Base-by-base conservation (phyloP, 441 rosid genomes). In the Viola pubescens region DNA sequence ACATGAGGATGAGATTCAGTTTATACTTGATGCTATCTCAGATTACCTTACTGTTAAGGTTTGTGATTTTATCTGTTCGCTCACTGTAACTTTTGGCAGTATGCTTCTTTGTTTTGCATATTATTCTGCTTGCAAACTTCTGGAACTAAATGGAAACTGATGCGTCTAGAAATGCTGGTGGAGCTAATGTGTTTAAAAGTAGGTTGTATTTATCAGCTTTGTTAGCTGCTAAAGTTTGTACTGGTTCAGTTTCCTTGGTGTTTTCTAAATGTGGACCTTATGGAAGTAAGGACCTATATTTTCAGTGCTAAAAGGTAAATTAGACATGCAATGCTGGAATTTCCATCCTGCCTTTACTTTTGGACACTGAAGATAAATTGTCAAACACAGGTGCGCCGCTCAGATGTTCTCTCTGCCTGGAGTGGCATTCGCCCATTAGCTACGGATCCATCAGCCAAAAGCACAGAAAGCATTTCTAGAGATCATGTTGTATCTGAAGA, bases 321-420 rank as follows among this genome's bases (percentile, higher is more conserved):
- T 8, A 37, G 38, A 2, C 9, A 14, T 3, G 0, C 26, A 45
- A 56, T 57, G 59, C 50, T 53, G 34, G 34, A 26, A 38, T 34
- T 26, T 13, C 47, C 34, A 14, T 44, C 12, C 16, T 6, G 19
- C 5, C 5, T 42, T 62, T 54, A 41, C 37, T 12, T 68, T 16
- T 67, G 66, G 64, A 50, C 7, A 59, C 40, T 73, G 14, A 69
- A 52, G 37, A 55, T 46, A 61, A 53, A 26, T 38, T 65, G 58
- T 38, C 63, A 69, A 69, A n/a, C 61, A 51, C 71, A 87, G 98
- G 98, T 92, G 10, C 84, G 98, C 5, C 91, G 98, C 48, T 46
- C 74, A n/a, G 98, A 92, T 82, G 97, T 92, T 71, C 98, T 92
- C 54, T 92, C 98, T 53, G 98, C 95, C 58, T 92, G 98, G 98